These are phyloP conservation scores for Annona squamosa DNA, from an alignment of 164 flowering plant genomes.

Conservation along the genomic window DNA sequence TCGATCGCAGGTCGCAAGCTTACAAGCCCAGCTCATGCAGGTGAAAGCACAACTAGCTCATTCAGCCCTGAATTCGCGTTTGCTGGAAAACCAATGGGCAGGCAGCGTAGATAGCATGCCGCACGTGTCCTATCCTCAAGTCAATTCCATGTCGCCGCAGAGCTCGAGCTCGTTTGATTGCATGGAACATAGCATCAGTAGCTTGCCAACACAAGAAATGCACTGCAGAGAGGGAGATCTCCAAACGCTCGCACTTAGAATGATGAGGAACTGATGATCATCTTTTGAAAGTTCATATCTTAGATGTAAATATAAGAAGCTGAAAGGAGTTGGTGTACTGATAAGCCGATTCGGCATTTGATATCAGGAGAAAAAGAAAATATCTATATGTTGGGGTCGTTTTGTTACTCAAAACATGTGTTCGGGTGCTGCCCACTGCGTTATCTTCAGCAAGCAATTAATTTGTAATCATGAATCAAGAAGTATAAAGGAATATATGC, in stretches of 20 bases:
- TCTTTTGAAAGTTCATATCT: background rate
- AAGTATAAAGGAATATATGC: background rate
- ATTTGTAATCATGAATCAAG: background rate
- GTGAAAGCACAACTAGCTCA: slow-evolving; percentile 17
- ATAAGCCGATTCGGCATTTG: slow-evolving; percentile 2
- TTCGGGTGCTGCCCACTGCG: too few species aligned
- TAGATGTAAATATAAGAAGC: background rate
- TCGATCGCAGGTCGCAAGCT: slow-evolving; percentile 13
- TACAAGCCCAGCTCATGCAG: slow-evolving; percentile 20
- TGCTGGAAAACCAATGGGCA: slow-evolving; percentile 8
- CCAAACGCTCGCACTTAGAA: slow-evolving; percentile 13
- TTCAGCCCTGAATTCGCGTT: background rate
- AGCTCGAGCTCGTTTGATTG: slow-evolving; percentile 12
- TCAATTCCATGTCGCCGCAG: slow-evolving; percentile 6
- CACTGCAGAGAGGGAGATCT: slow-evolving; percentile 10
- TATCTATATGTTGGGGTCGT: too few species aligned
- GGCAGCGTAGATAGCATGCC: background rate
- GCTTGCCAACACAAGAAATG: background rate
- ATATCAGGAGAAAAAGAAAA: background rate
- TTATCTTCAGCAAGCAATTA: too few species aligned
- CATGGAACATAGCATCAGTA: slow-evolving; percentile 1
- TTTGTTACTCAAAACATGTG: background rate
- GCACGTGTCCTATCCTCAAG: background rate
- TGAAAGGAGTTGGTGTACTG: slow-evolving; percentile 2
- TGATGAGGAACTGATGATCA: slow-evolving; percentile 12